These are phyloP conservation scores for Helenozyma baotianmanensis DNA, from an alignment of 805 yeast species.

Conservation along the genomic window DNA sequence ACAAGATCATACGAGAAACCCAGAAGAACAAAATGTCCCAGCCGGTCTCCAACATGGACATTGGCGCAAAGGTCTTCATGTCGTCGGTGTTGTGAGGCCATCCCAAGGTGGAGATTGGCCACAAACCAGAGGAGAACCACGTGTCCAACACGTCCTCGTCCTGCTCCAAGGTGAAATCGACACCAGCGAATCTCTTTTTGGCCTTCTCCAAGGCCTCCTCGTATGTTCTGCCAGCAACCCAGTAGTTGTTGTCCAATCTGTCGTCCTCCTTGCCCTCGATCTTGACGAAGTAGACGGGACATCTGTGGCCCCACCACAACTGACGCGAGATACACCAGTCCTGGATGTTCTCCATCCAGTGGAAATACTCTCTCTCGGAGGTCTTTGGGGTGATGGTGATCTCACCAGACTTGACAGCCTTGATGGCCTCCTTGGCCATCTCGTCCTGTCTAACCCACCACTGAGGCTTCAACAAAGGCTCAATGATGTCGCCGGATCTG, in stretches of 20 bases:
- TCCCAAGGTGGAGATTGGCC: constrained; percentile 96
- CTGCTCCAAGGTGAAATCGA: constrained; percentile 74
- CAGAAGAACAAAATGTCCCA: constrained; percentile 99
- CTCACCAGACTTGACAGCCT: constrained; percentile 78
- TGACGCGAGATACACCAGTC: constrained; percentile 99
- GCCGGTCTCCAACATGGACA: constrained; percentile 95
- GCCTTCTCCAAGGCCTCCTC: constrained; percentile 89
- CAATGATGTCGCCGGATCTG: constrained; percentile 95
- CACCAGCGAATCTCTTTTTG: constrained; percentile 60
- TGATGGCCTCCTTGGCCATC: constrained; percentile 83
- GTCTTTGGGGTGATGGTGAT: constrained; percentile 81
- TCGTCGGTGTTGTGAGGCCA: constrained; percentile 85
- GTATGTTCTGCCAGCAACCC: constrained; percentile 85
- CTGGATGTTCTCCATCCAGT: constrained; percentile 93
- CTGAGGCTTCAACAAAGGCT: constrained; percentile 95
- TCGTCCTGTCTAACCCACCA: constrained; percentile 97
- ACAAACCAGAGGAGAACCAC: constrained; percentile 96
- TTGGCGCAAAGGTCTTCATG: constrained; percentile 75
- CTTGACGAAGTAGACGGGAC: constrained; percentile 88
- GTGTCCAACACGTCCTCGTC: constrained; percentile 98
- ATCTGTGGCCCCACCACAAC: constrained; percentile 94
- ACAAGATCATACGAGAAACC: constrained; percentile 94
- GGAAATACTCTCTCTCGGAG: constrained; percentile 89
- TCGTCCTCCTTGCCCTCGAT: constrained; percentile 72
- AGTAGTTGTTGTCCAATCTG: constrained; percentile 60